A percentile compares a stretch with the other conserved stretches of the same genome.
phyloP scores from a whole-genome alignment of 495 filamentous ascomycete species.

The Usnea hakonensis region DNA sequence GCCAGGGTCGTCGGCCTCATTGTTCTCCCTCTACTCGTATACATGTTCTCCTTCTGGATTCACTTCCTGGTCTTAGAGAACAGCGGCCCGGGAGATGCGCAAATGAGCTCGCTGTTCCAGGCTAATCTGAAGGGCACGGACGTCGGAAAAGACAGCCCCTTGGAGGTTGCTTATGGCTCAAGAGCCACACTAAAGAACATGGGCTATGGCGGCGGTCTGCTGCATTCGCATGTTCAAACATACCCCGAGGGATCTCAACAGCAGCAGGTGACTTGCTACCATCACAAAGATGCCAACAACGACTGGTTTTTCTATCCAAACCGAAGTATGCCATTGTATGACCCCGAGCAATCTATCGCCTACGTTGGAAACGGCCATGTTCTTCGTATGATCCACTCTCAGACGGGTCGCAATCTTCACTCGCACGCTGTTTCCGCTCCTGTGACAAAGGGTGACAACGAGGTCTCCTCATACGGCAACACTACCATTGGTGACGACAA shows the following conservation, averaged over 20 bases:
- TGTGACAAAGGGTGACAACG: conserved; percentile 77
- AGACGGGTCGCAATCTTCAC: conserved; percentile 94
- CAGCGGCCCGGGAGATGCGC: conserved; percentile 91
- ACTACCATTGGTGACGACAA: conserved; percentile 95
- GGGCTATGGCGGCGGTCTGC: conserved; percentile 96
- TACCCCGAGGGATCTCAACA: conserved; percentile 91
- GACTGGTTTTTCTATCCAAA: conserved; percentile 99
- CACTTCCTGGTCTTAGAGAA: conserved; percentile 92
- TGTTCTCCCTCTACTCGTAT: conserved; percentile 74
- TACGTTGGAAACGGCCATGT: conserved; percentile 71
- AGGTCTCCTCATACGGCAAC: conserved; percentile 95
- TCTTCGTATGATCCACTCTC: conserved; percentile 85
- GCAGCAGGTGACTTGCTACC: conserved; percentile 97
- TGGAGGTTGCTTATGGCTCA: conserved; percentile 85
- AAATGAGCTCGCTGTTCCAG: conserved; percentile 99
- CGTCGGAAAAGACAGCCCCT: conserved; percentile 84
- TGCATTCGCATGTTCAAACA: conserved; percentile 94
- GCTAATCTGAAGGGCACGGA: conserved; percentile 90
- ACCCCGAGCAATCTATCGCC: conserved; percentile 56
- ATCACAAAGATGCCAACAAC: conserved; percentile 99
- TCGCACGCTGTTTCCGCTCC: conserved; percentile 85
- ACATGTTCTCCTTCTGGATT: conserved; percentile 88
- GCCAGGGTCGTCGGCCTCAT: conserved; percentile 85
- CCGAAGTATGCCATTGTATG: conserved; percentile 63
- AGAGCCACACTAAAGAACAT: conserved; percentile 95